Evolutionary conservation across 805 yeast species (phyloP).

Genomic region (Teunomyces stri): DNA sequence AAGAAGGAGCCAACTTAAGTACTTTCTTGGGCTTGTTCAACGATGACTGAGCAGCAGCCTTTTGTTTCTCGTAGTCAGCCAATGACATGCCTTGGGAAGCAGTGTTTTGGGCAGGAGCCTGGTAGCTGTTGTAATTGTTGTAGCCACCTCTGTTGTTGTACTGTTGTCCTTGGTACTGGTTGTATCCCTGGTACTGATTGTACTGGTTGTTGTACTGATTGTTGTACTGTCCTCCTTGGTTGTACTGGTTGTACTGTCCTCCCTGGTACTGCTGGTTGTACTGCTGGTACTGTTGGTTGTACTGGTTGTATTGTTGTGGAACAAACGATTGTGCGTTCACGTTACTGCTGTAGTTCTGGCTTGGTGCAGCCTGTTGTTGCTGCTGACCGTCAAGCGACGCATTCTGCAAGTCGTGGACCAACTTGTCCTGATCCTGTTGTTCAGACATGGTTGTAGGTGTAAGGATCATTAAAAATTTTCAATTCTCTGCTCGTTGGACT

Average conservation of each 20-base stretch:
- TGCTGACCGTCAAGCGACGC: conserved; percentile 30
- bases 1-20: conserved; percentile 62
- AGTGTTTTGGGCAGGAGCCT: conserved; percentile 13
- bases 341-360: conserved; percentile 41
- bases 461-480: neutral
- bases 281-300: conserved; percentile 12
- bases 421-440: conserved; percentile 40
- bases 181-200: conserved; percentile 12
- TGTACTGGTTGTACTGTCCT: conserved; percentile 8
- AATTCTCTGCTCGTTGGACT: conserved; percentile 1
- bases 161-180: conserved; percentile 11
- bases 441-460: conserved; percentile 13
- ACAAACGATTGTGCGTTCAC: conserved; percentile 49
- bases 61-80: conserved; percentile 78
- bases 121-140: conserved; percentile 15
- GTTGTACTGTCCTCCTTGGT: conserved; percentile 9
- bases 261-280: conserved; percentile 15
- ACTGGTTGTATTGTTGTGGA: conserved; percentile 31
- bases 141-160: conserved; percentile 19
- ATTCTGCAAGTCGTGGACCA: conserved; percentile 45
- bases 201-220: conserved; percentile 16
- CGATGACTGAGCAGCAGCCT: conserved; percentile 41
- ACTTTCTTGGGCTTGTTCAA: conserved; percentile 62
- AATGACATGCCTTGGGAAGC: conserved; percentile 57
- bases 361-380: conserved; percentile 10